Percentiles rank a stretch among this genome's conserved stretches.
Conservation (phyloP, 2,329 filamentous ascomycete species). For the Leptographium procerum region DNA sequence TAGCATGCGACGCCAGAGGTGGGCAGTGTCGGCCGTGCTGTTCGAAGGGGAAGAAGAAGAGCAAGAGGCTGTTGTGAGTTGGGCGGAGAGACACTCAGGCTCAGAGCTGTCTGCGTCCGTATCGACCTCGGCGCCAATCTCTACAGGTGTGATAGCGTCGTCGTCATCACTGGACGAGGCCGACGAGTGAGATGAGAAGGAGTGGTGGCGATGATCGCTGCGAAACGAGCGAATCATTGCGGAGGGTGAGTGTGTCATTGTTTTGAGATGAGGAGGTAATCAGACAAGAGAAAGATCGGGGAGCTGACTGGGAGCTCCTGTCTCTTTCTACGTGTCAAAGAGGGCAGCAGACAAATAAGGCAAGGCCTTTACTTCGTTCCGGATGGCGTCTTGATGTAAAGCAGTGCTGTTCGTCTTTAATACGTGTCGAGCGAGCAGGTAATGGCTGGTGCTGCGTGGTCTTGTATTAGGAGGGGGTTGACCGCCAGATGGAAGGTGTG, state of each 20-base stretch:
- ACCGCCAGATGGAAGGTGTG: background rate
- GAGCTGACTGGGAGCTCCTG: too few species aligned
- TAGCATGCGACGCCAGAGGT: slow-evolving; percentile 31
- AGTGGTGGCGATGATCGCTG: background rate
- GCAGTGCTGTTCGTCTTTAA: background rate
- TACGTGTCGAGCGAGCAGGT: background rate
- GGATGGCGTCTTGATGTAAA: background rate
- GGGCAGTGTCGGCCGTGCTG: slow-evolving; percentile 20
- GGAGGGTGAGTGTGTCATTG: background rate
- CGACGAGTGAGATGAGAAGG: slow-evolving; percentile 7
- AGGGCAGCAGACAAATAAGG: background rate
- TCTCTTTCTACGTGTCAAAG: background rate
- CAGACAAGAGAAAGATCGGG: background rate
- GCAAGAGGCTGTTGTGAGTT: background rate
- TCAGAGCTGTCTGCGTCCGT: background rate
- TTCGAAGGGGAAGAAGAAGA: background rate
- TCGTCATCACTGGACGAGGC: slow-evolving; percentile 12
- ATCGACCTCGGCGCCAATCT: background rate
- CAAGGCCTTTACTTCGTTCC: background rate
- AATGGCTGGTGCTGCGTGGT: background rate
- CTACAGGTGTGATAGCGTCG: slow-evolving; percentile 13
- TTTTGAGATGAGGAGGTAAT: background rate
- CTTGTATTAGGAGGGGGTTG: background rate
- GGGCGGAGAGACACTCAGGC: background rate
- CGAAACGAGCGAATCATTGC: background rate